A percentile compares a stretch with the other conserved stretches of the same genome.
Conservation (phyloP, 2,329 filamentous ascomycete species). For the Volutella citrinella region DNA sequence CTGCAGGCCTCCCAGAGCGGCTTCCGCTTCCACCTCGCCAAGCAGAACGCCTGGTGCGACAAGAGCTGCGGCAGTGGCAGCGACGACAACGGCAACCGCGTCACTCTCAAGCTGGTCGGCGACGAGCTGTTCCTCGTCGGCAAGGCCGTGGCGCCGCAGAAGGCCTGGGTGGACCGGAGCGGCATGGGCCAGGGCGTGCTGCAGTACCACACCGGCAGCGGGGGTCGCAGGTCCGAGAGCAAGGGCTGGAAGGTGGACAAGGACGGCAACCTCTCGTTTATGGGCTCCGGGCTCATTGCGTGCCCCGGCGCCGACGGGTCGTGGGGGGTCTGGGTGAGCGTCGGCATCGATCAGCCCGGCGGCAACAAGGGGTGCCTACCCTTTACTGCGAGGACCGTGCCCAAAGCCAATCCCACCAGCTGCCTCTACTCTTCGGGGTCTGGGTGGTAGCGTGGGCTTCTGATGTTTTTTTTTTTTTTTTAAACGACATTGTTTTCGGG, state of each 20-base stretch:
- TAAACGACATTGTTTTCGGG: no score
- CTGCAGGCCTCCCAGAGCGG: constrained; percentile 43
- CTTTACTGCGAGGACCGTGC: constrained; percentile 30
- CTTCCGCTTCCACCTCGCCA: constrained; percentile 41
- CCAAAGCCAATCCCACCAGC: constrained; percentile 28
- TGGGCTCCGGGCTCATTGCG: constrained; percentile 43
- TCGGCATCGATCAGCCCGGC: constrained; percentile 32
- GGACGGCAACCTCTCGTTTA: constrained; percentile 43
- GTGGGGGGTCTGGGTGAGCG: constrained; percentile 38
- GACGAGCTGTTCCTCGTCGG: constrained; percentile 47
- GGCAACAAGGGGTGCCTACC: constrained; percentile 35
- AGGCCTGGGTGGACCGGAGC: constrained; percentile 52
- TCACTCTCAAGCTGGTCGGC: constrained; percentile 48
- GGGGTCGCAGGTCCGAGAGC: constrained; percentile 41
- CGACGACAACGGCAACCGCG: constrained; percentile 38
- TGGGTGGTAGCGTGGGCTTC: no score
- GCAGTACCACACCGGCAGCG: constrained; percentile 48
- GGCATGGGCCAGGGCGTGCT: constrained; percentile 57
- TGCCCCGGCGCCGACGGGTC: constrained; percentile 47
- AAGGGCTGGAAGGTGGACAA: constrained; percentile 45
- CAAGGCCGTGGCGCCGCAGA: constrained; percentile 39
- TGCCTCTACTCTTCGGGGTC: no score
- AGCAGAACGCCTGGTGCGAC: constrained; percentile 49
- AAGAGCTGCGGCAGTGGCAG: no score
- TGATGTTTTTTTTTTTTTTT: no score